Base-by-base conservation (phyloP, 169 alveolate genomes). In the Eimeria falciformis region DNA sequence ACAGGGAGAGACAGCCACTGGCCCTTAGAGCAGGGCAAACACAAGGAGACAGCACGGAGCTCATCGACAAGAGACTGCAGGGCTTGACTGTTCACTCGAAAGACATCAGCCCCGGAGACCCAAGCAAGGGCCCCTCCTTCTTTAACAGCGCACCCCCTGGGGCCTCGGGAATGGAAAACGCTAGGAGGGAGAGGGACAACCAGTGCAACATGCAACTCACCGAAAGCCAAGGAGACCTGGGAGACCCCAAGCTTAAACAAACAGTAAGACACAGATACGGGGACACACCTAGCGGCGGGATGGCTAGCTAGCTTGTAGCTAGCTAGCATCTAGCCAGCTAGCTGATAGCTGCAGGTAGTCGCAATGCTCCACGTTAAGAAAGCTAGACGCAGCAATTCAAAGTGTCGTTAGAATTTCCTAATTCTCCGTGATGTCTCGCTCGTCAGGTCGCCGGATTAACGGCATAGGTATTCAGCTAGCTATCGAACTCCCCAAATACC, bases 111-210 rank as follows among this genome's bases (percentile, higher is more conserved):
- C 40, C 40, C 40, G 40, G 40, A 33, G 4, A 33, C 40, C 4
- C 40, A 33, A 33, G 40, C 43, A 27, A 23, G 37, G 79, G 45
- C 37, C 11, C 43, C 11, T 37, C 83, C 6, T 73, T 40, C 83
- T 73, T 73, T 37, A 73, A 43, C 33, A 73, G 83, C 58, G 83
- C 83, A 14, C 83, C 83, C 9, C 83, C 83, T 14, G 83, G 58
- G 12, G 55, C 58, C 21, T 12, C 83, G 21, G 17, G 18, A 14
- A 40, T 40, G 46, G 23, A 40, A 27, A 47, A 23, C 65, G 18
- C n/a, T 5, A n/a, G n/a, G 47, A 37, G 37, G 79, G 43, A 23
- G 43, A 68, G 23, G 37, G 79, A 68, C 40, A 25, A 27, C 79
- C 25, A 46, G 25, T 27, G 37, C 37, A 25, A 18, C 21, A 12